Conservation (phyloP, 805 yeast genomes). For the Pichia nakasei region DNA sequence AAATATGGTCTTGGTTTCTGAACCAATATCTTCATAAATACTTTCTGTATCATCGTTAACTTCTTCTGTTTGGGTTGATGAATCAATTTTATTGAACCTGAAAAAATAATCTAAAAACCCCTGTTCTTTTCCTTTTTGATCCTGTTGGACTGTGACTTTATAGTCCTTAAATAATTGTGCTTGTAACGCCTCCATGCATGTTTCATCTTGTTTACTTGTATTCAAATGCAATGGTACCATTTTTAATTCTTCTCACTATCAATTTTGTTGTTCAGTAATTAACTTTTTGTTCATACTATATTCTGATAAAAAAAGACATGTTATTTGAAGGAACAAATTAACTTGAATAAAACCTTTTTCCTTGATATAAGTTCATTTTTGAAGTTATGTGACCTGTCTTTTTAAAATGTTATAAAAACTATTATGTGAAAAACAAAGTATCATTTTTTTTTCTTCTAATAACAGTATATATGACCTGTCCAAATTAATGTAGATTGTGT, state of each 20-base stretch:
- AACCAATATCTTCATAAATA: conserved; percentile 6
- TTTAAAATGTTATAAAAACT: too few species aligned
- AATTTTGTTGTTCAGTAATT: neutral
- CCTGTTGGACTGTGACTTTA: neutral
- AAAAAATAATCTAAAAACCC: neutral
- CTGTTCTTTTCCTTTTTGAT: neutral
- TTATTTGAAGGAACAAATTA: too few species aligned
- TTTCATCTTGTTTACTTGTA: neutral
- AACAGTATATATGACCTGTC: too few species aligned
- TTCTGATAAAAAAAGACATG: too few species aligned
- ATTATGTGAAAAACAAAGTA: too few species aligned
- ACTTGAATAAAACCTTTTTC: too few species aligned
- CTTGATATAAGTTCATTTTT: too few species aligned
- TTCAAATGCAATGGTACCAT: neutral
- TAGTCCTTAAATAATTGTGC: neutral
- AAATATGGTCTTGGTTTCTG: conserved; percentile 10
- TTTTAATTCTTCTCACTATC: neutral
- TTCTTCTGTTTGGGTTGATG: neutral
- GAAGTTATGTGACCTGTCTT: too few species aligned
- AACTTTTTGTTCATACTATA: too few species aligned
- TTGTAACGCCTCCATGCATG: neutral
- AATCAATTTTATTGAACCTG: too few species aligned
- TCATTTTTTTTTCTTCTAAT: too few species aligned
- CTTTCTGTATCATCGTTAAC: neutral
- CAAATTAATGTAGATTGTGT: too few species aligned